Evolutionary conservation across 257 asterid genomes (phyloP).

Genomic region (Thymus quinquecostatus): DNA sequence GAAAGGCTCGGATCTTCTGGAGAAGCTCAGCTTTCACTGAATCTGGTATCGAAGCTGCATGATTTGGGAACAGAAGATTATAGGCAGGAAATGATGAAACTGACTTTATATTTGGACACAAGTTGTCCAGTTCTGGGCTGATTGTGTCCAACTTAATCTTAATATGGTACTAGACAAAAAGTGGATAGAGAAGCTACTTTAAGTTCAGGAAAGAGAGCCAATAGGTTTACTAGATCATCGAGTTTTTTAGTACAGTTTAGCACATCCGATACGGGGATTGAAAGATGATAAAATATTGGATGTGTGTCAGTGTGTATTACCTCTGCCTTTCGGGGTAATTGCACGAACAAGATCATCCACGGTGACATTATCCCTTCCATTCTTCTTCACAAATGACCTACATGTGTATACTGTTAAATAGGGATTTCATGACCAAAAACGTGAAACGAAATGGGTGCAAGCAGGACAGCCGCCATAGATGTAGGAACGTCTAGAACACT

Average conservation of each 20-base stretch:
- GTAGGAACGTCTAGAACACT: conserved; percentile 1
- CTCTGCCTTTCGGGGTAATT: conserved; percentile 59
- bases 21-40: conserved; percentile 54
- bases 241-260: neutral
- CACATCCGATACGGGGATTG: neutral
- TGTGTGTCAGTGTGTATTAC: conserved; percentile 24
- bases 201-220: neutral
- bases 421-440: neutral
- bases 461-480: conserved; percentile 11
- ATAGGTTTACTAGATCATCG: neutral
- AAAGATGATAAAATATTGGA: conserved; percentile 11
- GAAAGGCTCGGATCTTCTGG: conserved; percentile 46
- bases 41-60: conserved; percentile 54
- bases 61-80: neutral
- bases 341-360: conserved; percentile 53
- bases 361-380: conserved; percentile 48
- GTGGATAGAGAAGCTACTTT: conserved; percentile 4
- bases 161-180: neutral
- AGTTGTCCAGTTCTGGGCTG: neutral
- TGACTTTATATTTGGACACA: no score
- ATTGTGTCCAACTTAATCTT: neutral
- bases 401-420: neutral
- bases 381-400: conserved; percentile 46
- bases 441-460: conserved; percentile 10
- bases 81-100: neutral